A percentile compares a stretch with the other conserved stretches of the same genome.
phyloP scores from a whole-genome alignment of 2,329 filamentous ascomycete genomes.

The Emericellopsis atlantica region DNA sequence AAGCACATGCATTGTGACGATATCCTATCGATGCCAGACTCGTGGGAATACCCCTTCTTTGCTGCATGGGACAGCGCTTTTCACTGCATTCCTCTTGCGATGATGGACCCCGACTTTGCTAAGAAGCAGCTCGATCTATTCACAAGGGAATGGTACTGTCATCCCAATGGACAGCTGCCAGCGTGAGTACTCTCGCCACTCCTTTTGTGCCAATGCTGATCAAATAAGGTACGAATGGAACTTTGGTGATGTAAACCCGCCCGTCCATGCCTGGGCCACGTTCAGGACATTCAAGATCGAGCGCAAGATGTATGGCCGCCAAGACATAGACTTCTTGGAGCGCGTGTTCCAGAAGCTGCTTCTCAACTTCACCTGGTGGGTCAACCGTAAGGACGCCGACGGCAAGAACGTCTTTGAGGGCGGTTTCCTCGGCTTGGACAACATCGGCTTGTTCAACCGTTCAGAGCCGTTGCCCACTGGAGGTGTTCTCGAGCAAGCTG shows the following conservation, averaged over 20 bases:
- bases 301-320: constrained; percentile 88
- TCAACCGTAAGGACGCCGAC: constrained; percentile 87
- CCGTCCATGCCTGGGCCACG: constrained; percentile 90
- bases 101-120: constrained; percentile 95
- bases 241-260: constrained; percentile 92
- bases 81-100: constrained; percentile 88
- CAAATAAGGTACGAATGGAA: constrained; percentile 70
- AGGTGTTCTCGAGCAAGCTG: constrained; percentile 86
- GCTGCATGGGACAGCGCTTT: constrained; percentile 96
- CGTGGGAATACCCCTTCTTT: constrained; percentile 98
- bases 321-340: constrained; percentile 92
- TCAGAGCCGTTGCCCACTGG: constrained; percentile 91
- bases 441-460: constrained; percentile 94
- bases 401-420: constrained; percentile 98
- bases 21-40: constrained; percentile 94
- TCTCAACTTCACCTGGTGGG: constrained; percentile 98
- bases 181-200: constrained; percentile 45
- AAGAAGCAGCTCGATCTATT: constrained; percentile 97
- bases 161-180: constrained; percentile 89
- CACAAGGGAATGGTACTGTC: constrained; percentile 97
- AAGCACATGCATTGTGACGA: constrained; percentile 92
- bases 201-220: neutral
- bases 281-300: constrained; percentile 98
- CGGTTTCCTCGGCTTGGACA: constrained; percentile 89
- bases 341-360: constrained; percentile 92